Conservation (phyloP, 805 yeast species). For the Kodamaea laetipori region DNA sequence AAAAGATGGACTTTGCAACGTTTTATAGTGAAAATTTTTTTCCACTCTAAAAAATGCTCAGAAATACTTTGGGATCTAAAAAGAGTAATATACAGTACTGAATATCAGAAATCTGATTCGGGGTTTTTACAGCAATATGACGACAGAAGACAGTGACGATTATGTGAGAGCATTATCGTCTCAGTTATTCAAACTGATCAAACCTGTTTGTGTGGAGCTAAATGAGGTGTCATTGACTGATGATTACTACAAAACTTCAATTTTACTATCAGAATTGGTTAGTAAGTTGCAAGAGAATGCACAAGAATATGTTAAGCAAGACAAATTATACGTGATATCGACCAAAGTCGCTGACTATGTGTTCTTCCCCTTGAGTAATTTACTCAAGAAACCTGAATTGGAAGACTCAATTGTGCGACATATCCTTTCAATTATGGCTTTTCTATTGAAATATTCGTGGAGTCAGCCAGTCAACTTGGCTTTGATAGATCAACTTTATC, state of each 20-base stretch:
- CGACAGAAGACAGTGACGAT: conserved; percentile 1
- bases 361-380: conserved; percentile 40
- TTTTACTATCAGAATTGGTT: background rate
- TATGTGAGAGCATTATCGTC: conserved; percentile 10
- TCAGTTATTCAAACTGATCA: conserved; percentile 29
- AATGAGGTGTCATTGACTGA: conserved; percentile 7
- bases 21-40: conserved; percentile 12
- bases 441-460: conserved; percentile 35
- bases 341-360: conserved; percentile 42
- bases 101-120: background rate
- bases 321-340: conserved; percentile 25
- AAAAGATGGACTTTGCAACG: background rate
- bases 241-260: background rate
- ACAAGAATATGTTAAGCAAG: conserved; percentile 2
- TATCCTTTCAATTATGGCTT: conserved; percentile 31
- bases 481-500: conserved; percentile 38
- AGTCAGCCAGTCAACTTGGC: conserved; percentile 21
- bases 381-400: conserved; percentile 31
- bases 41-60: background rate
- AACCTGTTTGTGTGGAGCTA: conserved; percentile 34
- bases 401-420: conserved; percentile 22
- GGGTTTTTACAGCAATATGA: background rate
- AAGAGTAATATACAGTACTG: conserved; percentile 1
- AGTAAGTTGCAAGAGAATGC: conserved; percentile 2
- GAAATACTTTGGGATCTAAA: background rate